Percentiles rank a stretch among this genome's conserved stretches.
Evolutionary conservation across 2,329 filamentous ascomycete species (phyloP).

Genomic region (Hymenotorrendiella dingleyae): DNA sequence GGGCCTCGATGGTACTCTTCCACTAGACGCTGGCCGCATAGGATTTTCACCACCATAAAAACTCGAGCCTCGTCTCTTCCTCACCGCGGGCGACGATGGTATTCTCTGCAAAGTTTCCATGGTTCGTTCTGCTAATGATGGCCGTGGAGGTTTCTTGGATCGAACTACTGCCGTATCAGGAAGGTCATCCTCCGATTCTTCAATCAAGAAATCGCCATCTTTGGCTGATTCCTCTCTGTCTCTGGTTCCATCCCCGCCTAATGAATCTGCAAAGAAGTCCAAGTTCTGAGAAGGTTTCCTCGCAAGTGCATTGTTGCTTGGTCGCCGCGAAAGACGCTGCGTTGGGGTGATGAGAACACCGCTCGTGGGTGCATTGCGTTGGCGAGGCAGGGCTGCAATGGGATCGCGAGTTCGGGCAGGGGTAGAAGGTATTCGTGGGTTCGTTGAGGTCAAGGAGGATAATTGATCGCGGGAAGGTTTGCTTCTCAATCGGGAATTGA

Average conservation of each 20-base stretch:
- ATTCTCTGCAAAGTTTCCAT: conserved; percentile 77
- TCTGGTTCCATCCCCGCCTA: conserved; percentile 3
- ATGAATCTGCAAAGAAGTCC: conserved; percentile 9
- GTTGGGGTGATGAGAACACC: conserved; percentile 10
- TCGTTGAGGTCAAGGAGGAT: conserved; percentile 8
- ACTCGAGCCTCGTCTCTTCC: conserved; percentile 59
- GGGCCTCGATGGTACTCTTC: conserved; percentile 21
- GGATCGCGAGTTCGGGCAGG: conserved; percentile 10
- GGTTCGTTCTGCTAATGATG: conserved; percentile 75
- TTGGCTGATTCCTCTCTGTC: conserved; percentile 8
- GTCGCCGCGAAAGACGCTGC: conserved; percentile 9
- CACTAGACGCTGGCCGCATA: conserved; percentile 42
- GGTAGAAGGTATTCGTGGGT: conserved; percentile 16
- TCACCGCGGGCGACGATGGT: conserved; percentile 68
- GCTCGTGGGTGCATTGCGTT: conserved; percentile 10
- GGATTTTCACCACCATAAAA: conserved; percentile 65
- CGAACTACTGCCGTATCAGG: neutral
- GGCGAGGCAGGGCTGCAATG: conserved; percentile 1
- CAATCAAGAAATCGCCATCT: conserved; percentile 12
- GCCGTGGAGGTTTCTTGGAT: conserved; percentile 24
- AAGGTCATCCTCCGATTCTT: conserved; percentile 13
- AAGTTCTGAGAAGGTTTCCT: conserved; percentile 17
- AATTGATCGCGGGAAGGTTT: conserved; percentile 21
- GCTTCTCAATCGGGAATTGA: conserved; percentile 25
- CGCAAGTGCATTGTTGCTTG: conserved; percentile 19